Evolutionary conservation across 2,329 filamentous ascomycete species (phyloP), one percentile per base, ranked within the genome.

Genomic region (Diaporthe ampelina): DNA sequence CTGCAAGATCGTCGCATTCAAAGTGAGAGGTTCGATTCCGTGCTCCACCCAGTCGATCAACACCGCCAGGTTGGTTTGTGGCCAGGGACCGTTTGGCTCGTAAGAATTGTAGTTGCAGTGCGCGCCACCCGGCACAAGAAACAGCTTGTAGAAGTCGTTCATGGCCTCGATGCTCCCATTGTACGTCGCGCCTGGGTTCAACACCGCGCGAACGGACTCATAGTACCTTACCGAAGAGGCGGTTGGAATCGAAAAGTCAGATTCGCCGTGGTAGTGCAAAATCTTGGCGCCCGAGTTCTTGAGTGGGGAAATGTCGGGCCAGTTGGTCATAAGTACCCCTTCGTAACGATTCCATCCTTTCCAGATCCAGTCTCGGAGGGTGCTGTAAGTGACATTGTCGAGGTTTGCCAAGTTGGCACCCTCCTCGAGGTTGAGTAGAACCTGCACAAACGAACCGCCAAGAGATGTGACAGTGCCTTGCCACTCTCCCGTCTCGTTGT

Each of bases 31-130:
- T 65, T 81, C 83, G 4, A 82, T 79, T 3, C 84, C 85, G 17
- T 86, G 84, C 81, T 89, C 87, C 1, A 88, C 87, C 88, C 87
- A 89, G 72, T 87, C 81, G 65, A 89, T 78, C n/a, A 79, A 26
- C 15, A 70, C 76, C 59, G 68, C 71, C 43, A 79, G 61, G 40
- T 76, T 73, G n/a, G 71, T 73, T 43, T 73, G 70, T 15, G 78
- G 78, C 52, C 73, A 90, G 86, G 76, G 88, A 81, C 84, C 84
- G 29, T 80, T 79, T 0, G 85, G 82, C 78, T 86, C 82, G 15
- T 83, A 78, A 3, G 78, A 43, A 77, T 86, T 88, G n/a, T 81
- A 77, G 0, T 79, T 78, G 76, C 87, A 90, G 81, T 90, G 88
- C 0, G 83, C 85, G 3, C 85, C 88, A 35, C 88, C 88, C 0